Percentiles rank a stretch among this genome's conserved stretches.
Evolutionary conservation across 345 rosid genomes (phyloP).

Genomic region (Eucalyptus sideroxylon): DNA sequence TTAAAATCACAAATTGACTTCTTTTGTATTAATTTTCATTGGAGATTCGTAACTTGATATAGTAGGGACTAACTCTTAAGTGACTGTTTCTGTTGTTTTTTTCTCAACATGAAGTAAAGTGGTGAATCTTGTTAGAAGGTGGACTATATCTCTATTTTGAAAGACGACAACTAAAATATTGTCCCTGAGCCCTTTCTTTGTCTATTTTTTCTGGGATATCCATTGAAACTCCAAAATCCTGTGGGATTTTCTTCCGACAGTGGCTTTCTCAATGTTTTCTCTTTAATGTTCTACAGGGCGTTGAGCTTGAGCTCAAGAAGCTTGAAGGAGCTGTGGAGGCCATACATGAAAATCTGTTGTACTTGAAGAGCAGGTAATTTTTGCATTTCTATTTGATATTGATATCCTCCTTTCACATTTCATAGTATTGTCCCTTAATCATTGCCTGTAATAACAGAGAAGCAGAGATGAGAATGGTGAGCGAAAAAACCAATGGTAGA

Average conservation of each 20-base stretch:
- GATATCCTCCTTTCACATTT: background rate
- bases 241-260: background rate
- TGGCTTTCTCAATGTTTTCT: background rate
- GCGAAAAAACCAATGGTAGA: conserved; percentile 55
- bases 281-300: conserved; percentile 44
- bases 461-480: conserved; percentile 60
- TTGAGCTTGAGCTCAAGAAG: conserved; percentile 70
- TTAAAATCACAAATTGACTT: background rate
- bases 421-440: background rate
- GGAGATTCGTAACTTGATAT: background rate
- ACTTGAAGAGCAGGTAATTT: conserved; percentile 49
- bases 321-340: conserved; percentile 60
- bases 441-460: conserved; percentile 27
- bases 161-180: background rate
- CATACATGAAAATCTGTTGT: conserved; percentile 44
- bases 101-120: background rate
- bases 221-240: background rate
- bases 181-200: background rate
- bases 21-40: background rate
- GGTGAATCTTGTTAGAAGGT: background rate
- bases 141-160: background rate
- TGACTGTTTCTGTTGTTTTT: background rate
- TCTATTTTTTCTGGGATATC: background rate
- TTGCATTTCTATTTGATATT: background rate
- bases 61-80: background rate